Conservation (phyloP, 345 rosid species). For the Hibiscus syriacus region DNA sequence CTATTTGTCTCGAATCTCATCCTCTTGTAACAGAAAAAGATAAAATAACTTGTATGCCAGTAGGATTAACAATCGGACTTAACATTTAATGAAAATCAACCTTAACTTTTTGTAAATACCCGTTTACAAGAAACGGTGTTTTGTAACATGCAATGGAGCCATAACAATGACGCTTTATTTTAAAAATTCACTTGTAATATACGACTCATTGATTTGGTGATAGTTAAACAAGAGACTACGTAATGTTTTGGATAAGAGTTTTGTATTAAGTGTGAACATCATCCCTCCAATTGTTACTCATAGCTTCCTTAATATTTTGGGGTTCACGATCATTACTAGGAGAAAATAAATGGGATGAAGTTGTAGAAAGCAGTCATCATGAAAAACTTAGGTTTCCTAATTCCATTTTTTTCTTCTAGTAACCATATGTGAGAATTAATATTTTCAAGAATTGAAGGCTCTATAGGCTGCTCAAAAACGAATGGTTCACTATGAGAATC, state of each 20-base stretch:
- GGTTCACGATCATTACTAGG: too few species aligned
- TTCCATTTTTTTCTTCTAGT: too few species aligned
- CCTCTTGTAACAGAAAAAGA: neutral
- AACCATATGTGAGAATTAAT: too few species aligned
- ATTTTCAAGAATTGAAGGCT: too few species aligned
- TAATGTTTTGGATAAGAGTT: neutral
- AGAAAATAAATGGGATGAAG: too few species aligned
- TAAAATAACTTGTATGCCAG: neutral
- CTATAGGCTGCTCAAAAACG: too few species aligned
- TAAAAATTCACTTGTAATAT: too few species aligned
- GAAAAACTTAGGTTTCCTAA: too few species aligned
- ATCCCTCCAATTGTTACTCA: neutral
- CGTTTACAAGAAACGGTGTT: neutral
- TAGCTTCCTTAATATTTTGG: neutral
- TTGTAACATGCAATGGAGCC: neutral
- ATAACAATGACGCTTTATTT: too few species aligned
- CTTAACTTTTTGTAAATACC: neutral
- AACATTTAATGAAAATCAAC: neutral
- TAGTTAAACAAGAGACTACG: too few species aligned
- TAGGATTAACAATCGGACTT: neutral
- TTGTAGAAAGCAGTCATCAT: too few species aligned
- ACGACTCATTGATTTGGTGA: neutral
- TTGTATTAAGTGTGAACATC: neutral
- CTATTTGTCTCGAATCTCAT: neutral
- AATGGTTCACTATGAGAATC: too few species aligned